Evolutionary conservation across 176 grass and related monocot genomes (phyloP), one percentile per base, ranked within the genome.

Genomic region (Phragmites australis): DNA sequence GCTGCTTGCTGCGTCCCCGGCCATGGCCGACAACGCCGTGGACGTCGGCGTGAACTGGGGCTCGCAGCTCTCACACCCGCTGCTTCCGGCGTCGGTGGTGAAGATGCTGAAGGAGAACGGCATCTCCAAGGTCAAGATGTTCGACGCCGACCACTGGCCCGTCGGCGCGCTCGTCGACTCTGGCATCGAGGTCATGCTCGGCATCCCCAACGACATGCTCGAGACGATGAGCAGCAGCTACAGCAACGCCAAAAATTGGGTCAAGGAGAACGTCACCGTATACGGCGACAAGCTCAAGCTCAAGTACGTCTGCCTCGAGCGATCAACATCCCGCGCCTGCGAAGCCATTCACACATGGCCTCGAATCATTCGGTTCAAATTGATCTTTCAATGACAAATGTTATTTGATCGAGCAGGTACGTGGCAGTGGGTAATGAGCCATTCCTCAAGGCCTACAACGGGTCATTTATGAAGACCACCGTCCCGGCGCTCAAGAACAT

Each of bases 351-450:
- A 17, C 19, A 3, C 41, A 66, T 75, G 62, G 21, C 72, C 21
- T 48, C 39, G 29, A 16, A 6, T 19, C 18, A n/a, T 31, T 34
- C 5, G 6, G 47, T 68, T 21, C 7, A 44, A 1, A 23, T 32
- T 0, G 1, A 70, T 45, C 5, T 13, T 76, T 52, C 15, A 30
- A 9, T 49, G 18, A 56, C 57, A 15, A 47, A 22, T 39, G 56
- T 21, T 64, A 1, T n/a, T 39, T 58, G 46, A 17, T 44, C 15
- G 56, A 71, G 75, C 85, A 94, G 93, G 70, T 97, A 97, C 48
- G 93, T 97, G 23, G 93, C 93, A 1, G 90, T 97, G 29, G 93
- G 93, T 32, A 97, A 97, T 1, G 93, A 97, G 85, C 93, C 93
- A 0, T 97, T 93, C 65, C 78, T 97, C 55, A 84, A 81, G 80